Conservation (phyloP, 208 protist genomes). For the Leptomonas pyrrhocoris region DNA sequence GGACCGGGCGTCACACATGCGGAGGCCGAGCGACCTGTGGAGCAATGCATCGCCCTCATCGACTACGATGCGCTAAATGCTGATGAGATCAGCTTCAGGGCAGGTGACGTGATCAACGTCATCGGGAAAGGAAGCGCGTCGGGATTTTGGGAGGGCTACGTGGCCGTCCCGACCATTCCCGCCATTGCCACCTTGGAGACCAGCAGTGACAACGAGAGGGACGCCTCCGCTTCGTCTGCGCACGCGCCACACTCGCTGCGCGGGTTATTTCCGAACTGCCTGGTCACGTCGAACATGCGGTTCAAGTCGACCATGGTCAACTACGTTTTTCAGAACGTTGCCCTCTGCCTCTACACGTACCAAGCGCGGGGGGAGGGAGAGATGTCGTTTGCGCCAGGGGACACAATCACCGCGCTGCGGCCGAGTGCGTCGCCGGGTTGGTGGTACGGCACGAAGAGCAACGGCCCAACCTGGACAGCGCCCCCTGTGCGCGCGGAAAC, state of each 20-base stretch:
- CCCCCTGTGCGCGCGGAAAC: not conserved
- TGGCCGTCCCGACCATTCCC: conserved; percentile 27
- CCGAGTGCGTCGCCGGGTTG: conserved; percentile 59
- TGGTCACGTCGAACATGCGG: conserved; percentile 59
- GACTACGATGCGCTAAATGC: conserved; percentile 63
- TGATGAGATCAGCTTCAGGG: conserved; percentile 87
- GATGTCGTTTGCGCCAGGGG: conserved; percentile 56
- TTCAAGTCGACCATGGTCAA: conserved; percentile 18
- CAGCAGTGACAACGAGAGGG: conserved; percentile 15
- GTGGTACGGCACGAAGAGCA: conserved; percentile 72
- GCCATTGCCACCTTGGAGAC: conserved; percentile 11
- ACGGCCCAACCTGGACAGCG: conserved; percentile 19
- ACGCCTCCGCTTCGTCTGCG: not conserved
- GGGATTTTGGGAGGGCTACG: conserved; percentile 89
- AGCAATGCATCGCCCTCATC: conserved; percentile 81
- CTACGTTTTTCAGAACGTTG: conserved; percentile 47
- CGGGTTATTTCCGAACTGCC: conserved; percentile 68
- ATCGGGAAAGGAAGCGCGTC: conserved; percentile 71
- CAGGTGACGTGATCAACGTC: conserved; percentile 86
- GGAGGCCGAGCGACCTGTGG: conserved; percentile 17
- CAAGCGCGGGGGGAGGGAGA: conserved; percentile 54
- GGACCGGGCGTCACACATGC: not conserved
- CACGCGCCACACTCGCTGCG: conserved; percentile 1
- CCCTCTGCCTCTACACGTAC: conserved; percentile 70
- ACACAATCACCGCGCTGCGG: conserved; percentile 59